Evolutionary conservation across 495 filamentous ascomycete species (phyloP).

Genomic region (Penicillium argentinense): DNA sequence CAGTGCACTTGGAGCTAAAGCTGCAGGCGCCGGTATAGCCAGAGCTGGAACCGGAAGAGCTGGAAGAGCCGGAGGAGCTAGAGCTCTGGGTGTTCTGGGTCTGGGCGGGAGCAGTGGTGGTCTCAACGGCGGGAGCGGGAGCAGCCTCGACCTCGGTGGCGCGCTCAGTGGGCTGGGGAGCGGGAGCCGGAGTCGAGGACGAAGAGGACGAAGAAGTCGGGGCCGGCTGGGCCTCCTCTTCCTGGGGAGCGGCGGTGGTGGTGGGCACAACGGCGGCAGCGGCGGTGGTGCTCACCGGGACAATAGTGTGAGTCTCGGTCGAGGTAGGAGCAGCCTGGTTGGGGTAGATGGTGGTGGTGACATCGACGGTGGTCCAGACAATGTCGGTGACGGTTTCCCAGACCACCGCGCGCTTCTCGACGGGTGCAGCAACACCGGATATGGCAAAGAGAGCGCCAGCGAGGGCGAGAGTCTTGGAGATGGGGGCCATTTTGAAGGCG

Average conservation of each 20-base stretch:
- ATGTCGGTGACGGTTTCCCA: constrained; percentile 35
- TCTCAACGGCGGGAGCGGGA: constrained; percentile 9
- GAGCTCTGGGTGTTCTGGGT: constrained; percentile 7
- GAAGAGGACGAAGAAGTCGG: not conserved
- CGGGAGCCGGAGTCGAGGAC: constrained; percentile 4
- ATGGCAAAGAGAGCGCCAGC: constrained; percentile 41
- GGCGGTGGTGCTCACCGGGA: constrained; percentile 13
- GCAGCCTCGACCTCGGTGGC: constrained; percentile 8
- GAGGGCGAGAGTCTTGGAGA: constrained; percentile 44
- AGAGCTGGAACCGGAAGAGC: constrained; percentile 16
- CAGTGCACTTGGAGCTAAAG: constrained; percentile 34
- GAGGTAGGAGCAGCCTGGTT: constrained; percentile 13
- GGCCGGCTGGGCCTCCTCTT: not conserved
- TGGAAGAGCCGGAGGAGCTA: constrained; percentile 12
- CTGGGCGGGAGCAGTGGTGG: constrained; percentile 8
- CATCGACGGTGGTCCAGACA: constrained; percentile 43
- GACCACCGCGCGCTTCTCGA: constrained; percentile 40
- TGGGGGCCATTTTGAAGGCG: constrained; percentile 38
- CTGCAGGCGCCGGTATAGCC: constrained; percentile 37
- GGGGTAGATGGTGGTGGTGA: constrained; percentile 43
- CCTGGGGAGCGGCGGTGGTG: constrained; percentile 11
- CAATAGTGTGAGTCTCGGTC: constrained; percentile 15
- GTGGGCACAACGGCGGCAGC: constrained; percentile 2
- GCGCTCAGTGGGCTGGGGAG: constrained; percentile 9
- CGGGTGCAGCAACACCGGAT: constrained; percentile 34